phyloP scores from a whole-genome alignment of 2,329 filamentous ascomycete species.

The Trichophaea hybrida region DNA sequence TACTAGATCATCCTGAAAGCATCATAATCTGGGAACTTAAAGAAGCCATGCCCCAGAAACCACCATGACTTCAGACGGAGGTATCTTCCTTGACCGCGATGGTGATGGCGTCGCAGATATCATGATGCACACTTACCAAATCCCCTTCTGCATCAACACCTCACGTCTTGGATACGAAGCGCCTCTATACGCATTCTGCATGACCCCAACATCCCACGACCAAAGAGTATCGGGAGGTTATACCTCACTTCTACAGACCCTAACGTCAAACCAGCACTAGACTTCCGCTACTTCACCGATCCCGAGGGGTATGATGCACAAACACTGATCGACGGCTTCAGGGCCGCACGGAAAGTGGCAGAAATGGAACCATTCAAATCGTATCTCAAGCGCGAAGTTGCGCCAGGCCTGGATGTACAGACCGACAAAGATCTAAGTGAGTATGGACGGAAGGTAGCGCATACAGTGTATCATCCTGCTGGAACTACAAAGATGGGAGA shows the following conservation, averaged over 20 bases:
- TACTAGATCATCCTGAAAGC: conserved; percentile 46
- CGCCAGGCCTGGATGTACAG: conserved; percentile 57
- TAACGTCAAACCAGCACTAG: conserved; percentile 62
- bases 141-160: conserved; percentile 44
- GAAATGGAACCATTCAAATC: conserved; percentile 61
- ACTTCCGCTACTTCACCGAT: conserved; percentile 84
- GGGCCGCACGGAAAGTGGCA: conserved; percentile 62
- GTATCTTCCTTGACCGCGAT: conserved; percentile 75
- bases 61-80: conserved; percentile 81
- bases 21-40: conserved; percentile 64
- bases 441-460: conserved; percentile 66
- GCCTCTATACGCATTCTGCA: conserved; percentile 70
- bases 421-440: conserved; percentile 67
- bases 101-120: conserved; percentile 60
- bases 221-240: conserved; percentile 60
- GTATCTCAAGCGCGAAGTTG: conserved; percentile 72
- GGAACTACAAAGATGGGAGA: conserved; percentile 88
- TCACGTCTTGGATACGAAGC: conserved; percentile 36
- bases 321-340: conserved; percentile 63
- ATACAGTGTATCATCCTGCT: conserved; percentile 82
- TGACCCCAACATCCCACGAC: conserved; percentile 80
- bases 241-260: conserved; percentile 66
- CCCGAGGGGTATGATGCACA: conserved; percentile 72
- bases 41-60: conserved; percentile 65
- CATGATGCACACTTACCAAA: conserved; percentile 98